Base-by-base conservation (phyloP, 306 rosid genomes). In the Fragaria iinumae region DNA sequence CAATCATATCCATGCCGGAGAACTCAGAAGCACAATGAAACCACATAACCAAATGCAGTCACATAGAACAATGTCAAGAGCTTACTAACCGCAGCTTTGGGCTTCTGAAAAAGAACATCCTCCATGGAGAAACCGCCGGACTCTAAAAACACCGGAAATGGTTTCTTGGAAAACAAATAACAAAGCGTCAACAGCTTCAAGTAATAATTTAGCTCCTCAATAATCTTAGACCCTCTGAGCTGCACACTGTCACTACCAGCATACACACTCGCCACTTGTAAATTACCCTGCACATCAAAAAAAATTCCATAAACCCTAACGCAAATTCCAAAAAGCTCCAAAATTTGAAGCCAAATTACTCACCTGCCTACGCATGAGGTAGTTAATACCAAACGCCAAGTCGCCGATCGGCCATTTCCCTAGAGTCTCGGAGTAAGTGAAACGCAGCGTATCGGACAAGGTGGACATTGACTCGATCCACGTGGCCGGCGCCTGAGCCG, bases 331-430 rank as follows among this genome's bases (percentile, higher is more conserved):
- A 32, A 25, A 44, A 57, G n/a, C 44, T 16, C 45, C 25, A 23
- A 53, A 14, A 45, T 25, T 74, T 60, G 69, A 74, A 45, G 32
- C 60, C n/a, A 38, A 74, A 74, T 11, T 60, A 29, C 59, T 27
- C 18, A 90, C 99, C 99, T 95, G 99, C 86, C 93, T 86, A 72
- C 96, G 89, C 87, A 95, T 92, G 72, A 90, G 86, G 83, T 90
- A 95, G 75, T 95, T 95, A 82, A 95, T 92, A 29, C 99, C 99
- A 48, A 95, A 95, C 49, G 99, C 99, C 90, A 95, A 88, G 81
- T 95, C 99, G 41, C 99, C 97, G 77, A 95, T 95, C 68, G 97
- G 97, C 99, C 99, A 95, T 74, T 92, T 95, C 1, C 97, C 97
- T 27, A 95, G 80, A 11, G 99, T 95, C 76, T 95, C 97, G 0